Evolutionary conservation across 805 yeast genomes (phyloP), one percentile per base, ranked within the genome.

Genomic region (Metschnikowia baotianmanensis): DNA sequence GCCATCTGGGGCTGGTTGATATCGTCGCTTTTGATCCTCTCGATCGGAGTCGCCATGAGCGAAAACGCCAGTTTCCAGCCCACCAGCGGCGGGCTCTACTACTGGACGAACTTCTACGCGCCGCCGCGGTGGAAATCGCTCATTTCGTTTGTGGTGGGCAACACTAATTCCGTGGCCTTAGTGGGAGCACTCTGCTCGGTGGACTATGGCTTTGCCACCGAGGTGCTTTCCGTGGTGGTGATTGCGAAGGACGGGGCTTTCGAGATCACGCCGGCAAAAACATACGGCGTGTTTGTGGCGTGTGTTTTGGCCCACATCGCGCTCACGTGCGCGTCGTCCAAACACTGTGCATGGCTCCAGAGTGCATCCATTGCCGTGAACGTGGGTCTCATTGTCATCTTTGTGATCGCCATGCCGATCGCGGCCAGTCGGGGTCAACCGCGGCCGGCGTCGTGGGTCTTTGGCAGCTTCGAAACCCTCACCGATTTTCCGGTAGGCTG

Each of bases 1-100:
- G 68, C 80, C 43, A 67, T 82, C 3, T 83, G 90, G 89, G 84
- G 86, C 36, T 84, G 90, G 90, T 59, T 80, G 32, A 52, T 78
- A 13, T 71, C 85, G 24, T 71, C 80, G 6, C 46, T 67, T 11
- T 77, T 80, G 49, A 79, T 83, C 41, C 53, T 81, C 35, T 54
- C 68, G 6, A 72, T 80, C 15, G 88, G 87, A 15, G 46, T 74
- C 6, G 68, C 82, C n/a, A 76, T 84, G 80, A 69, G 85, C 6
- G 83, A 82, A 51, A 59, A 82, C 46, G 86, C 83, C 1, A 73
- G 82, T 25, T 76, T 87, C 1, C 74, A 80, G 48, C 90, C 91
- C 22, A 83, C 89, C 1, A 76, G 83, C 17, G 90, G 90, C 42
- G 90, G 90, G 10, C 63, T 83, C 31, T 83, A 81, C 56, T 79